Percentiles rank a stretch among this genome's conserved stretches.
phyloP scores from a whole-genome alignment of 2,329 filamentous ascomycete genomes.

The Fusarium sp. region DNA sequence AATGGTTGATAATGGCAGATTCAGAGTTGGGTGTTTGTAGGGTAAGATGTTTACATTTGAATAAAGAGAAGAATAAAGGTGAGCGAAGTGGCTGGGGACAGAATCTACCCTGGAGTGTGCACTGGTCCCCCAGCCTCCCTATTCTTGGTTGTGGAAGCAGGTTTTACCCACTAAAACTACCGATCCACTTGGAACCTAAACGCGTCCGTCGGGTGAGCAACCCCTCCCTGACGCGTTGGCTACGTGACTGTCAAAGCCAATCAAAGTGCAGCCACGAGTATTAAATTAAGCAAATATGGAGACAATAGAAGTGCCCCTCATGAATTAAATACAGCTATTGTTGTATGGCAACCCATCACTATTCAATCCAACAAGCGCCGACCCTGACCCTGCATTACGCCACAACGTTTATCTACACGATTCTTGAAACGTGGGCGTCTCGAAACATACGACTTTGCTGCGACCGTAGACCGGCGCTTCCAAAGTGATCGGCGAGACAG shows the following conservation, averaged over 20 bases:
- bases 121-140: conserved; percentile 45
- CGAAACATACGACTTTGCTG: conserved; percentile 30
- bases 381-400: conserved; percentile 32
- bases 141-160: conserved; percentile 35
- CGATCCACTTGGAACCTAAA: conserved; percentile 23
- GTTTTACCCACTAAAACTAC: conserved; percentile 38
- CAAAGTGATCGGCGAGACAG: conserved; percentile 2
- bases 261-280: conserved; percentile 33
- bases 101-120: conserved; percentile 47
- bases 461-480: conserved; percentile 32
- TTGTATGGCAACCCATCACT: conserved; percentile 28
- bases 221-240: conserved; percentile 47
- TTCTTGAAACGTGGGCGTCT: conserved; percentile 16
- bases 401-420: conserved; percentile 19
- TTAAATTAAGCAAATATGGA: conserved; percentile 30
- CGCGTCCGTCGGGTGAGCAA: conserved; percentile 42
- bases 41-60: conserved; percentile 44
- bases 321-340: conserved; percentile 33
- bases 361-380: conserved; percentile 38
- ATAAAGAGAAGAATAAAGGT: conserved; percentile 39
- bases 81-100: conserved; percentile 48
- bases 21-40: conserved; percentile 45
- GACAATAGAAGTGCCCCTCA: conserved; percentile 41
- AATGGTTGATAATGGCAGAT: conserved; percentile 46
- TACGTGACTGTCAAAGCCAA: conserved; percentile 49